Conservation (phyloP, 1,284 basidiomycete species). For the Tetrapyrgos nigripes region DNA sequence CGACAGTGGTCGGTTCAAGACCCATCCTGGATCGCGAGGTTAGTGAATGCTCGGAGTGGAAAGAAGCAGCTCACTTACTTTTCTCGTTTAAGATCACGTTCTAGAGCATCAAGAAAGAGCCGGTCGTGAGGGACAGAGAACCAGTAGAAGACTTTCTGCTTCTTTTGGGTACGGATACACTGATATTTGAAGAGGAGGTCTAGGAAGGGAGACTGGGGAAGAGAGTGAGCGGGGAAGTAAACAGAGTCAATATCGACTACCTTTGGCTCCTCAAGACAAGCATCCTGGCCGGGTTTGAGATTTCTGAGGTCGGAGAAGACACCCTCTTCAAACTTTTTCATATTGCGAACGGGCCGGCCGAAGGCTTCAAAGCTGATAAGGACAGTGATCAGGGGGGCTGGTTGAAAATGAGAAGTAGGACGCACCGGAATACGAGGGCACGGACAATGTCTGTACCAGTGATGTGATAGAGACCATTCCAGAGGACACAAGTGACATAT, state of each 20-base stretch:
- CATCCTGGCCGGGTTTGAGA: conserved; percentile 89
- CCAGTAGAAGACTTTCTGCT: conserved; percentile 96
- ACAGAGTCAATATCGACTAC: conserved; percentile 45
- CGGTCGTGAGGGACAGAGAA: conserved; percentile 86
- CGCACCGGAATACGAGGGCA: conserved; percentile 78
- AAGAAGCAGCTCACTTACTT: conserved; percentile 45
- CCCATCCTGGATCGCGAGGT: conserved; percentile 53
- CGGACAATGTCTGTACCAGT: conserved; percentile 92
- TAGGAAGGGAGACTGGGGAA: conserved; percentile 81
- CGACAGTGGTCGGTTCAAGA: conserved; percentile 79
- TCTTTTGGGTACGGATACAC: conserved; percentile 95
- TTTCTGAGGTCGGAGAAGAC: conserved; percentile 92
- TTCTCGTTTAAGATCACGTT: conserved; percentile 92
- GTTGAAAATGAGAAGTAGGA: conserved; percentile 14
- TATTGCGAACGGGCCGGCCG: conserved; percentile 79
- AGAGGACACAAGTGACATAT: conserved; percentile 88
- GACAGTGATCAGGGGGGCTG: neutral
- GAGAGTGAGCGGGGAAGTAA: conserved; percentile 16
- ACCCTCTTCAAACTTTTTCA: conserved; percentile 94
- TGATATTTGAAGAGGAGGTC: conserved; percentile 94
- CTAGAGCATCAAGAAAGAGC: conserved; percentile 93
- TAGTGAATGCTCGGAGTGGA: neutral
- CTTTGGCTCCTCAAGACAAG: conserved; percentile 92
- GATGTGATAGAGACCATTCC: conserved; percentile 90
- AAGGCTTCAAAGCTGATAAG: conserved; percentile 58